These are phyloP conservation scores for Alternaria consortialis DNA, from an alignment of 2,329 filamentous ascomycete species.

Conservation along the genomic window DNA sequence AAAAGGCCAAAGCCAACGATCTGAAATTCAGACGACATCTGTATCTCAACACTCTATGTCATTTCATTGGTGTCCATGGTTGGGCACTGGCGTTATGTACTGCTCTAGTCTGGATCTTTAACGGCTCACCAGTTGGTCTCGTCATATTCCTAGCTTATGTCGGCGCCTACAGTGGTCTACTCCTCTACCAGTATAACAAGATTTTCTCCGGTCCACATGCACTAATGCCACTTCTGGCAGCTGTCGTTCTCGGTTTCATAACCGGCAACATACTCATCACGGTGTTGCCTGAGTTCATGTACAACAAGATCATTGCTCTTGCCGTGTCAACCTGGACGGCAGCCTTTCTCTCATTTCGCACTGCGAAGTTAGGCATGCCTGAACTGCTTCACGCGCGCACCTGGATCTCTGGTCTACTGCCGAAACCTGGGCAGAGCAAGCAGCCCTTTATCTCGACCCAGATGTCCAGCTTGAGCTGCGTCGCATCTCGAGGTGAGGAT, in stretches of 20 bases:
- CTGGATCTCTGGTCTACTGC: slow-evolving; percentile 41
- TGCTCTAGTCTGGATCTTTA: slow-evolving; percentile 63
- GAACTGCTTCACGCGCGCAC: slow-evolving; percentile 38
- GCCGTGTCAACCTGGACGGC: slow-evolving; percentile 62
- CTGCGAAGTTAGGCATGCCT: slow-evolving; percentile 60
- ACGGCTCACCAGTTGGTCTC: slow-evolving; percentile 53
- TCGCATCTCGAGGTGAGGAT: slow-evolving; percentile 29
- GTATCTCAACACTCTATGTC: slow-evolving; percentile 61
- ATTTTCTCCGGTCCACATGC: slow-evolving; percentile 62
- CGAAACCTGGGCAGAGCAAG: slow-evolving; percentile 20
- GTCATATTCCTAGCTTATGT: slow-evolving; percentile 62
- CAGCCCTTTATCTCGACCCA: slow-evolving; percentile 27
- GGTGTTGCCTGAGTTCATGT: slow-evolving; percentile 53
- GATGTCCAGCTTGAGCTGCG: slow-evolving; percentile 35
- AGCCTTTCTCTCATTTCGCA: slow-evolving; percentile 59
- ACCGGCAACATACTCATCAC: slow-evolving; percentile 57
- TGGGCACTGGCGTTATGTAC: slow-evolving; percentile 63
- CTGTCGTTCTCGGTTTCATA: slow-evolving; percentile 57
- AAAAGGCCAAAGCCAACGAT: slow-evolving; percentile 56
- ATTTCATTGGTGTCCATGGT: slow-evolving; percentile 61
- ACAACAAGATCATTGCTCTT: slow-evolving; percentile 59
- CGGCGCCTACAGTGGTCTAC: slow-evolving; percentile 60
- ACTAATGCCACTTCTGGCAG: slow-evolving; percentile 59
- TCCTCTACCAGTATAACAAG: slow-evolving; percentile 61
- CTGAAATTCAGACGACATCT: slow-evolving; percentile 57